phyloP scores from a whole-genome alignment of 2,329 filamentous ascomycete species.

The Ophiostoma pallidulum region DNA sequence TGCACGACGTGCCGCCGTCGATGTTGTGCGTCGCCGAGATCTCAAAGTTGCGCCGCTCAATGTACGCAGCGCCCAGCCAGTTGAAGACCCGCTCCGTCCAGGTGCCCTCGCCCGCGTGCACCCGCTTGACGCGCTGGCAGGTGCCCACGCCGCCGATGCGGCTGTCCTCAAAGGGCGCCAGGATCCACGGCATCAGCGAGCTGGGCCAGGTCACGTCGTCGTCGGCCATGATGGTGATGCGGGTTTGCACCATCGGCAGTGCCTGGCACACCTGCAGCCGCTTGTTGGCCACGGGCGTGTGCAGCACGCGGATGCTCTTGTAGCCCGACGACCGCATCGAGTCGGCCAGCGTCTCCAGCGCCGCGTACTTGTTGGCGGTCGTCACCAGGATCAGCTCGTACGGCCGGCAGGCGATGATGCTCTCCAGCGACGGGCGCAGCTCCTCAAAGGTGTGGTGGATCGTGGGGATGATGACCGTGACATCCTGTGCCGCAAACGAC shows the following conservation, averaged over 20 bases:
- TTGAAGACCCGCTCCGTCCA: slow-evolving; percentile 63
- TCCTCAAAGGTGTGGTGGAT: slow-evolving; percentile 82
- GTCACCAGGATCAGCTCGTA: slow-evolving; percentile 76
- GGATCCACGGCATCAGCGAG: slow-evolving; percentile 79
- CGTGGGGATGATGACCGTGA: slow-evolving; percentile 88
- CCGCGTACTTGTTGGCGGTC: slow-evolving; percentile 66
- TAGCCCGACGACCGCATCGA: slow-evolving; percentile 35
- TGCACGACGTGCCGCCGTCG: slow-evolving; percentile 91
- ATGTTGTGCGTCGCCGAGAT: slow-evolving; percentile 92
- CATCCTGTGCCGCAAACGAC: slow-evolving; percentile 69
- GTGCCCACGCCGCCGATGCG: slow-evolving; percentile 85
- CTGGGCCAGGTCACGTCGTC: slow-evolving; percentile 91
- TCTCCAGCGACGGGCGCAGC: slow-evolving; percentile 69
- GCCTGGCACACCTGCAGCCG: slow-evolving; percentile 87
- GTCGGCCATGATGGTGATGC: slow-evolving; percentile 86
- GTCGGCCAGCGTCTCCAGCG: slow-evolving; percentile 56
- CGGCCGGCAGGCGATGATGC: slow-evolving; percentile 61
- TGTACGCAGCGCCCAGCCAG: slow-evolving; percentile 84
- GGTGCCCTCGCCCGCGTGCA: slow-evolving; percentile 49
- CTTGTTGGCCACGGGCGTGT: slow-evolving; percentile 84
- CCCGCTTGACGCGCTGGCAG: slow-evolving; percentile 74
- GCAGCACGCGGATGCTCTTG: slow-evolving; percentile 62
- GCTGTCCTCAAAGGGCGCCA: slow-evolving; percentile 81
- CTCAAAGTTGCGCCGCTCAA: slow-evolving; percentile 91
- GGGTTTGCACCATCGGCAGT: slow-evolving; percentile 72